phyloP scores from a whole-genome alignment of 164 flowering plant species.

The Hamamelis virginiana region DNA sequence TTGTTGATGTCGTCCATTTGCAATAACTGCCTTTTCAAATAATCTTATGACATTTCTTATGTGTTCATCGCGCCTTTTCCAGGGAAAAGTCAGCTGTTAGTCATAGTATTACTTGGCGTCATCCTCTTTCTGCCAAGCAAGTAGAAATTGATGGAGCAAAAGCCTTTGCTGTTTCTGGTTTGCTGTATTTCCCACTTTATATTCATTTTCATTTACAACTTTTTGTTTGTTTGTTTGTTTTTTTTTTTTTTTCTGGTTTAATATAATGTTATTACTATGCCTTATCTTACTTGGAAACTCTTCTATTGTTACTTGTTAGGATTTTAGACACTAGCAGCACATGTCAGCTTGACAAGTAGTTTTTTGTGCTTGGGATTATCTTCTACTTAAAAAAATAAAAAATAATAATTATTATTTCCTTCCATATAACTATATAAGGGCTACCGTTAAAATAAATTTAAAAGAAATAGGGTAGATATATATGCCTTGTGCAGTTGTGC shows the following conservation, averaged over 20 bases:
- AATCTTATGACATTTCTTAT: neutral
- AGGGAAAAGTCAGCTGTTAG: conserved; percentile 92
- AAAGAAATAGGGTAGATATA: neutral
- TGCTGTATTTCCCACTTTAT: conserved; percentile 15
- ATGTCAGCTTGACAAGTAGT: neutral
- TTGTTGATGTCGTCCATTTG: neutral
- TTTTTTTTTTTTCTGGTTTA: neutral
- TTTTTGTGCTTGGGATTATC: neutral
- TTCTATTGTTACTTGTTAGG: neutral
- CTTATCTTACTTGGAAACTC: neutral
- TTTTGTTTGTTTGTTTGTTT: no score
- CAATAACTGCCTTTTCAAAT: neutral
- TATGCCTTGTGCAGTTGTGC: neutral
- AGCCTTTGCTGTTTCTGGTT: conserved; percentile 80
- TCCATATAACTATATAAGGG: neutral
- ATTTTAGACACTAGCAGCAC: neutral
- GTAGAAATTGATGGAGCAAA: conserved; percentile 73
- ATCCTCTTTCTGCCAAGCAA: conserved; percentile 47
- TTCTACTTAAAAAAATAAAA: no score
- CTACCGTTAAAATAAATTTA: neutral
- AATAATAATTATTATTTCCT: neutral
- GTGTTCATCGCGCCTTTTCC: conserved; percentile 6
- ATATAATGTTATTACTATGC: neutral
- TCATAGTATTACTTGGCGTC: conserved; percentile 74
- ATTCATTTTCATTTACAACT: neutral